Conservation (phyloP, 257 asterid genomes). For the Paraleonurus japonicus region DNA sequence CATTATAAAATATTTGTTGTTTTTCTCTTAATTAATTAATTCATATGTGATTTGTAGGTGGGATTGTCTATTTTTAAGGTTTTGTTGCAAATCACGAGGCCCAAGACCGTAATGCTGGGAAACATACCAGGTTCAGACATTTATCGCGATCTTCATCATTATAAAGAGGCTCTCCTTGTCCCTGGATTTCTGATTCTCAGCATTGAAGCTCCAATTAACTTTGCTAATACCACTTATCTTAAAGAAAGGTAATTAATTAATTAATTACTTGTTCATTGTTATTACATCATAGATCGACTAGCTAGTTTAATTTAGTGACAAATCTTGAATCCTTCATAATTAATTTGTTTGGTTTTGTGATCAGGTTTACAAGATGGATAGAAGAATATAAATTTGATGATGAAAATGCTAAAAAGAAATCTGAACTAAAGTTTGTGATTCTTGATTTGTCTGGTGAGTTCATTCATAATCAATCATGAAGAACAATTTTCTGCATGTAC, state of each 20-base stretch:
- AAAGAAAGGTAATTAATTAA: too few species aligned
- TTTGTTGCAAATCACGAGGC: conserved; percentile 77
- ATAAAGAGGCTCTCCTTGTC: conserved; percentile 56
- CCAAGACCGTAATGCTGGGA: conserved; percentile 70
- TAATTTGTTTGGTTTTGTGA: not conserved
- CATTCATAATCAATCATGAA: not conserved
- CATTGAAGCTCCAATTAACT: conserved; percentile 85
- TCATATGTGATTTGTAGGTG: conserved; percentile 49
- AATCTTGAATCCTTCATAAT: not conserved
- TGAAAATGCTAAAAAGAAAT: conserved; percentile 29
- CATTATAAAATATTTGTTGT: too few species aligned
- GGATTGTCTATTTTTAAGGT: conserved; percentile 75
- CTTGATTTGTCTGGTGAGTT: conserved; percentile 77
- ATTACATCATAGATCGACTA: too few species aligned
- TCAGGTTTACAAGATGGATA: conserved; percentile 79
- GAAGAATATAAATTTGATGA: conserved; percentile 56
- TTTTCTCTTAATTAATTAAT: not conserved
- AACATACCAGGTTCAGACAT: conserved; percentile 74
- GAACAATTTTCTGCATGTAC: not conserved
- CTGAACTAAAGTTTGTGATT: conserved; percentile 50
- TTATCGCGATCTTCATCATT: conserved; percentile 69
- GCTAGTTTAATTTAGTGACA: not conserved
- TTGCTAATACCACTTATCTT: conserved; percentile 76
- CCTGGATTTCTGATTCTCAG: conserved; percentile 67
- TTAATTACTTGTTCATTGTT: too few species aligned